Percentiles rank a stretch among this genome's conserved stretches.
These are phyloP conservation scores for Eutrema japonicum DNA, from an alignment of 345 rosid genomes.

Conservation along the genomic window DNA sequence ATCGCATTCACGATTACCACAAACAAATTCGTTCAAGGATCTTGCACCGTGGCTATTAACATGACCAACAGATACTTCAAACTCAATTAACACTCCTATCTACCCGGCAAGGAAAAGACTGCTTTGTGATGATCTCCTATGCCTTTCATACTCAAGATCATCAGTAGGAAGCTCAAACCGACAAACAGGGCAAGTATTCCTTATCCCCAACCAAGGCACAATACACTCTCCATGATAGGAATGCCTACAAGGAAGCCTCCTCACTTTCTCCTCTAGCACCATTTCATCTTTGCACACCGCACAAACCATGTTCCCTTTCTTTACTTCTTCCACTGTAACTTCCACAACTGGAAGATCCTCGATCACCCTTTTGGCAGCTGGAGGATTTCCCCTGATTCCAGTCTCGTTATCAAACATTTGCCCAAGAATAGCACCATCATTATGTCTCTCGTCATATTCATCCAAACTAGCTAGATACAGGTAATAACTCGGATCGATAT, in stretches of 20 bases:
- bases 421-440: slow-evolving; percentile 38
- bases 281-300: slow-evolving; percentile 62
- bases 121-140: neutral
- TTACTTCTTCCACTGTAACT: slow-evolving; percentile 44
- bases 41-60: slow-evolving; percentile 27
- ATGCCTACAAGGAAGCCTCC: slow-evolving; percentile 57
- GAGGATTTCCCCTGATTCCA: slow-evolving; percentile 51
- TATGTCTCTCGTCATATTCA: slow-evolving; percentile 31
- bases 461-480: slow-evolving; percentile 41
- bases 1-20: slow-evolving; percentile 33
- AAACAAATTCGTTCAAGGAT: slow-evolving; percentile 24
- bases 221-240: slow-evolving; percentile 59
- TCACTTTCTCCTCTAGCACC: slow-evolving; percentile 46
- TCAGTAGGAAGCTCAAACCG: slow-evolving; percentile 61
- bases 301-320: slow-evolving; percentile 44
- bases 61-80: slow-evolving; percentile 4
- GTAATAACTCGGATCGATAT: slow-evolving; percentile 38
- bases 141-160: slow-evolving; percentile 54
- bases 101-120: neutral
- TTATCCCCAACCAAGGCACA: slow-evolving; percentile 54
- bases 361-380: slow-evolving; percentile 48
- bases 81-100: slow-evolving; percentile 17
- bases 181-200: slow-evolving; percentile 63
- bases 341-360: slow-evolving; percentile 54
- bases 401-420: slow-evolving; percentile 46